Base-by-base conservation (phyloP, 164 flowering plant genomes). In the Aristolochia fimbriata region DNA sequence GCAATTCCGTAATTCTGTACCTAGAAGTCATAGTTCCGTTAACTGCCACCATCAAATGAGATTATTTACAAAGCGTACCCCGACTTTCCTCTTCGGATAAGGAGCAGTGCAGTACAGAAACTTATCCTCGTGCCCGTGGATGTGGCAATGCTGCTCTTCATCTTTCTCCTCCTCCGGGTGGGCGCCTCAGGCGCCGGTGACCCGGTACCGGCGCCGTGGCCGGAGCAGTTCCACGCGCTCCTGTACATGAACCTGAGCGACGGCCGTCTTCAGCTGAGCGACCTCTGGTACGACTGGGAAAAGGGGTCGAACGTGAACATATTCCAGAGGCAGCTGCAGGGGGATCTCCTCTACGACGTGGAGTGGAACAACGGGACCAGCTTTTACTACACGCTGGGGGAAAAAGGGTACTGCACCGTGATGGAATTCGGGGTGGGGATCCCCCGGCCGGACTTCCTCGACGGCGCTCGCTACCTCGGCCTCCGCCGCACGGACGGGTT, bases 221-320 rank as follows among this genome's bases (percentile, higher is more conserved):
- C 69, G 21, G 51, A 60, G n/a, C 97, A 88, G 70, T 91, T 91
- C 81, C 97, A 91, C 82, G 70, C 96, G 7, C 51, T 83, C 8
- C 78, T 88, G 23, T 41, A 68, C 66, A 76, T 80, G 81, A 84
- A 84, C 53, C 48, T 46, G 48, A 46, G 15, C 68, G 74, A 51
- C 64, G 85, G 83, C 0, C 11, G 68, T 8, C 81, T 81, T 49
- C 69, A 75, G 60, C 30, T 75, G 16, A 65, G 68, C 45, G 83
- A 91, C 57, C 85, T 91, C 52, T 91, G 95, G 90, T 89, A 87
- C 78, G 95, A 89, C 71, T 87, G 87, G 87, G 78, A 86, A 60
- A 83, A 84, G 47, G 95, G 93, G 41, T 76, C 90, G 23, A 90
- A 87, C 79, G 75, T 85, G 79, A 90, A 90, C 83, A 80, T 85